A percentile compares a stretch with the other conserved stretches of the same genome.
phyloP scores from a whole-genome alignment of 1,139 yeast species.

The Blastobotrys proliferans region DNA sequence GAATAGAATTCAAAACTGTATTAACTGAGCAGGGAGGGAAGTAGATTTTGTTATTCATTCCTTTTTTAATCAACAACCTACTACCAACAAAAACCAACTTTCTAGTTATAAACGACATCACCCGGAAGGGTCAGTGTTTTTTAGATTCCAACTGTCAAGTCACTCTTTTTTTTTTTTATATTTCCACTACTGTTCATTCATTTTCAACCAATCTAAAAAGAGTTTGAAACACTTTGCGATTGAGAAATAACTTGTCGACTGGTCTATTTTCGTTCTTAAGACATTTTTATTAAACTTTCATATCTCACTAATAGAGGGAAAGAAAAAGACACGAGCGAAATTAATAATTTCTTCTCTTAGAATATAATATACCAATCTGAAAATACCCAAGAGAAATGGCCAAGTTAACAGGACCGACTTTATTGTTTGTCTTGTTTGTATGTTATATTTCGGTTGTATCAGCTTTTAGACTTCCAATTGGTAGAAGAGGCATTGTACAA shows the following conservation, averaged over 20 bases:
- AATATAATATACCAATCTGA: neutral
- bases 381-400: conserved; percentile 3
- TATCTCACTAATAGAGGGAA: neutral
- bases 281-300: neutral
- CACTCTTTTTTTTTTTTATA: conserved; percentile 10
- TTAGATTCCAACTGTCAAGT: conserved; percentile 11
- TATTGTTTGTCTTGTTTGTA: conserved; percentile 7
- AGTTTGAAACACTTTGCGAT: conserved; percentile 11
- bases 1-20: too few species aligned
- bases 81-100: too few species aligned
- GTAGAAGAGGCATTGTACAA: conserved; percentile 7
- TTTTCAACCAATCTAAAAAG: neutral
- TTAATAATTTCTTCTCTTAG: neutral
- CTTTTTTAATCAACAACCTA: too few species aligned
- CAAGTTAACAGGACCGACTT: conserved; percentile 3
- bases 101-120: too few species aligned
- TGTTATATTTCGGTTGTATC: conserved; percentile 6
- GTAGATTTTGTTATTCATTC: too few species aligned
- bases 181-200: conserved; percentile 1
- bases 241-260: too few species aligned
- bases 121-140: too few species aligned
- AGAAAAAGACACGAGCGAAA: neutral
- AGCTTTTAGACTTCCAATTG: conserved; percentile 9
- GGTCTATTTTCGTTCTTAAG: conserved; percentile 8
- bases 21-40: too few species aligned